These are phyloP conservation scores for Sungouiozyma intestinalis DNA, from an alignment of 805 yeast species.

Conservation along the genomic window DNA sequence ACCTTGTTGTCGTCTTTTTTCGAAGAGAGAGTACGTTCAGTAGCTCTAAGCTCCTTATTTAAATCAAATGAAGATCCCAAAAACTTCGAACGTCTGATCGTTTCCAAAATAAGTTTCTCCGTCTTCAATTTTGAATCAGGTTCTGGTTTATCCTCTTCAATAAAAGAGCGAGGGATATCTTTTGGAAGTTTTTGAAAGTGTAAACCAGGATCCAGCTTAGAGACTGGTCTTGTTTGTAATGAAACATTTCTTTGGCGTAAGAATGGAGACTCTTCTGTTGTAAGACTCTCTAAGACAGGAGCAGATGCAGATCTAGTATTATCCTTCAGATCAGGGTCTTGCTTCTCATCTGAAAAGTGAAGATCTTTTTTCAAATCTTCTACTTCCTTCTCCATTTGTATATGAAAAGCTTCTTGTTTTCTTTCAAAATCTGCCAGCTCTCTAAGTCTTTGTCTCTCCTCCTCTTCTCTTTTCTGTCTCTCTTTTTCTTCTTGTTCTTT, in stretches of 20 bases:
- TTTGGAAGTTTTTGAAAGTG: constrained; percentile 15
- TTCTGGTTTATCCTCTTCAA: constrained; percentile 8
- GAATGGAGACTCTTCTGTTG: constrained; percentile 15
- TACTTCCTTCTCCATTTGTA: constrained; percentile 19
- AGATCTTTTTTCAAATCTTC: constrained; percentile 13
- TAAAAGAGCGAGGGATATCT: not conserved
- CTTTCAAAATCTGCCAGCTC: constrained; percentile 15
- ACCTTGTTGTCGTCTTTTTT: not conserved
- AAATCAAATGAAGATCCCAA: constrained; percentile 34
- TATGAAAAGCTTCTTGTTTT: constrained; percentile 21
- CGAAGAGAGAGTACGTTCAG: constrained; percentile 6
- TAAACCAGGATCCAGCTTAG: constrained; percentile 36
- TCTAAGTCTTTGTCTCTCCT: constrained; percentile 12
- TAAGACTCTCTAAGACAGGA: constrained; percentile 20
- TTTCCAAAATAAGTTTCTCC: constrained; percentile 30
- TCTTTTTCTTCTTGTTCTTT: constrained; percentile 37
- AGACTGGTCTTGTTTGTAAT: constrained; percentile 33
- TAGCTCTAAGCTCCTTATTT: constrained; percentile 22
- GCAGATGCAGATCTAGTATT: constrained; percentile 31
- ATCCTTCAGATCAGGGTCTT: constrained; percentile 7
- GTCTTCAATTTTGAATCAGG: constrained; percentile 16
- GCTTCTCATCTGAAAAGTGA: constrained; percentile 8
- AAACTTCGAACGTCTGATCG: constrained; percentile 36
- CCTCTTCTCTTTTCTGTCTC: constrained; percentile 17
- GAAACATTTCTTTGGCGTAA: constrained; percentile 32